Conservation (phyloP, 805 yeast genomes). For the Yamadazyma sp. region DNA sequence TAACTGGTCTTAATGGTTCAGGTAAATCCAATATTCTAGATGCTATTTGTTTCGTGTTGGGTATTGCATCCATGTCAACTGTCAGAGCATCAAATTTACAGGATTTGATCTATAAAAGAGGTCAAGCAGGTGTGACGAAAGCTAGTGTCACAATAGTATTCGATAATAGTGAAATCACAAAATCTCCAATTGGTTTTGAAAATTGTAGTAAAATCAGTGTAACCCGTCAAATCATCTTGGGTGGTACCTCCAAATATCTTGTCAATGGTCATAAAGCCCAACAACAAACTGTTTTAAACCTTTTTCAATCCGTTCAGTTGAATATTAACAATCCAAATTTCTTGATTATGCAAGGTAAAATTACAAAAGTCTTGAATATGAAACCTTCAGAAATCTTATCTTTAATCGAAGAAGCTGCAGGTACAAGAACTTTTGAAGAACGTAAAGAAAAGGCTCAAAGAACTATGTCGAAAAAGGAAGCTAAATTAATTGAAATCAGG, state of each 20-base stretch:
- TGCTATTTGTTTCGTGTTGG: constrained; percentile 97
- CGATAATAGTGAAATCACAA: constrained; percentile 73
- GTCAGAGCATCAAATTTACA: constrained; percentile 92
- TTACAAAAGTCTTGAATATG: constrained; percentile 96
- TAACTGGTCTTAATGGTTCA: constrained; percentile 95
- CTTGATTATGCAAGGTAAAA: constrained; percentile 97
- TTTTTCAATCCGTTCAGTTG: constrained; percentile 92
- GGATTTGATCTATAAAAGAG: constrained; percentile 93
- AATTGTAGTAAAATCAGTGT: constrained; percentile 76
- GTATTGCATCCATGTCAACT: constrained; percentile 90
- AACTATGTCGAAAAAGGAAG: constrained; percentile 88
- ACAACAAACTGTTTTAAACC: constrained; percentile 83
- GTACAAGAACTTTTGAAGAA: constrained; percentile 93
- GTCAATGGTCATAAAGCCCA: constrained; percentile 97
- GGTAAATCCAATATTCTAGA: constrained; percentile 96
- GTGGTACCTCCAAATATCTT: constrained; percentile 88
- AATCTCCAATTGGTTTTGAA: constrained; percentile 87
- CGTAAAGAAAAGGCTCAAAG: constrained; percentile 88
- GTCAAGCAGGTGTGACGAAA: constrained; percentile 97
- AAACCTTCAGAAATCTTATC: constrained; percentile 87
- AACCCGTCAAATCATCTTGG: constrained; percentile 85
- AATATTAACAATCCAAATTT: constrained; percentile 97
- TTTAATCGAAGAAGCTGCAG: constrained; percentile 96
- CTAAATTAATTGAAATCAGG: constrained; percentile 75
- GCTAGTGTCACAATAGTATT: constrained; percentile 96